A percentile compares a stretch with the other conserved stretches of the same genome.
Conservation (phyloP, 495 filamentous ascomycete genomes). For the Talaromyces borbonicus region DNA sequence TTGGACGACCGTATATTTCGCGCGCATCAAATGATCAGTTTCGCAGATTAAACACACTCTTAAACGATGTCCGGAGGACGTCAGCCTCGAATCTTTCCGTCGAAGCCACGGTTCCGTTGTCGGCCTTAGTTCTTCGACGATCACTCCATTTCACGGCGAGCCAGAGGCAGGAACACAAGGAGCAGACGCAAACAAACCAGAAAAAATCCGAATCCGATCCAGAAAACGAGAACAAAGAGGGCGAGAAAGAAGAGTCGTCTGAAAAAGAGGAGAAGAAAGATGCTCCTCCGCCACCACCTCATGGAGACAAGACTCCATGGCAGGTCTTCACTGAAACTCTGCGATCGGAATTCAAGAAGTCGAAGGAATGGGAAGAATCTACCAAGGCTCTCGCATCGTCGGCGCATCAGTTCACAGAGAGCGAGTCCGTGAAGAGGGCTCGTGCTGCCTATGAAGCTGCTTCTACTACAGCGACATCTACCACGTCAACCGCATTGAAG, state of each 20-base stretch:
- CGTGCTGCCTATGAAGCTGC: constrained; percentile 77
- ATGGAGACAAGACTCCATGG: constrained; percentile 96
- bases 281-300: constrained; percentile 76
- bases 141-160: constrained; percentile 31
- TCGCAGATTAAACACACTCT: constrained; percentile 2
- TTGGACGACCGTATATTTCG: constrained; percentile 3
- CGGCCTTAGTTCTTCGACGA: constrained; percentile 9
- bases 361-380: constrained; percentile 98
- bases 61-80: constrained; percentile 2
- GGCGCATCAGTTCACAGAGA: constrained; percentile 87
- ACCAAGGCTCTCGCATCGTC: constrained; percentile 86
- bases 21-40: constrained; percentile 4
- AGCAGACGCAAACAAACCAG: constrained; percentile 28
- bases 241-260: constrained; percentile 22
- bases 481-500: constrained; percentile 69
- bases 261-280: constrained; percentile 52
- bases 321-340: constrained; percentile 97
- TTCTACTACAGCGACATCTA: constrained; percentile 62
- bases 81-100: neutral
- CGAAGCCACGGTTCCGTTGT: neutral
- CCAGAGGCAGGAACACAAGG: constrained; percentile 28
- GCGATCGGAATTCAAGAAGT: constrained; percentile 84
- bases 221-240: constrained; percentile 33
- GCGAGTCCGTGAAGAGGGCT: constrained; percentile 79
- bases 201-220: constrained; percentile 39